Base-by-base conservation (phyloP, 2,329 filamentous ascomycete species). In the Aspergillus fructus region DNA sequence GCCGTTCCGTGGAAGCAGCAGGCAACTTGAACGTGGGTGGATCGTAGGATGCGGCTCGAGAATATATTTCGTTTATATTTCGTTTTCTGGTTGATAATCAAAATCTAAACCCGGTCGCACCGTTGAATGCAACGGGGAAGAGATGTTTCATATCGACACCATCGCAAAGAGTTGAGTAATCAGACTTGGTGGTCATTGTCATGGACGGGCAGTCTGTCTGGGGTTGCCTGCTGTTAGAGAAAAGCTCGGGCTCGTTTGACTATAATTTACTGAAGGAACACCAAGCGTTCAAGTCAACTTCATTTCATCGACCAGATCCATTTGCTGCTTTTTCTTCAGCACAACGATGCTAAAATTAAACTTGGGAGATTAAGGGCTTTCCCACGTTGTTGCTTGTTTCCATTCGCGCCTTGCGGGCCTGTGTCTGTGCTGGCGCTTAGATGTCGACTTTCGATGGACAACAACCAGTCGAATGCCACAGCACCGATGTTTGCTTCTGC, bases 381-480 rank as follows among this genome's bases (percentile, higher is more conserved):
- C 34, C 24, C 45, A 49, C 37, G 27, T 45, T 23, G n/a, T 50
- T 54, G 43, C 55, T 58, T 58, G 55, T 58, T 58, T 58, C 55
- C n/a, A 54, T 54, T 58, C 45, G 55, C 55, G 55, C 55, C 30
- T 30, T 49, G 46, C 5, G 23, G 34, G 42, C 37, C 49, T 48
- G 55, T 19, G 41, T 43, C 42, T 11, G 9, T 43, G 37, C 7
- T 39, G 40, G 55, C 55, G 55, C 50, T 54, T 58, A 58, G 34
- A 46, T 46, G 21, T 15, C 40, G 49, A 50, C 13, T 7, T 8
- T 30, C 24, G 12, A 46, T 42, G 27, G n/a, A 19, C 24, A 15
- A 30, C 53, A 15, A 48, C 51, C 27, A 55, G 53, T 49, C 27
- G 39, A 46, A 48, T n/a, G 13, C 11, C 23, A 8, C 24, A 37